A percentile compares a stretch with the other conserved stretches of the same genome.
Evolutionary conservation across 108 stramenopile genomes (phyloP).

Genomic region (Phaeodactylum tricornutum): DNA sequence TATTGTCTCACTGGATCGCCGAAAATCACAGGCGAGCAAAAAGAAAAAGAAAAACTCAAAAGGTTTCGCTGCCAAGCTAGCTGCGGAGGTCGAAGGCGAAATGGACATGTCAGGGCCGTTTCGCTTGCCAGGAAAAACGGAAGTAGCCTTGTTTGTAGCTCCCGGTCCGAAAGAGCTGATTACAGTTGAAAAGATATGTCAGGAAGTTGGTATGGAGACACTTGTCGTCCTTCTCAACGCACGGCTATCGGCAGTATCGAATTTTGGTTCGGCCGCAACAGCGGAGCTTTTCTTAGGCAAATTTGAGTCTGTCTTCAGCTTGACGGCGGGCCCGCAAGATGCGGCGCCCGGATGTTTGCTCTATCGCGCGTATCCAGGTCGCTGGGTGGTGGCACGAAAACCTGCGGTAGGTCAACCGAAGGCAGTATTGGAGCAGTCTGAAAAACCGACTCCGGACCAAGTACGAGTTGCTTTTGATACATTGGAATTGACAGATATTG

Average conservation of each 20-base stretch:
- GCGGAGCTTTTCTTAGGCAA: slow-evolving; percentile 41
- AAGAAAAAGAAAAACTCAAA: slow-evolving; percentile 35
- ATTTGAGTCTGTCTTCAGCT: slow-evolving; percentile 61
- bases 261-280: slow-evolving; percentile 44
- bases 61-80: slow-evolving; percentile 79
- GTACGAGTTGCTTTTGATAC: slow-evolving; percentile 39
- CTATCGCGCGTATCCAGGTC: slow-evolving; percentile 53
- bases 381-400: slow-evolving; percentile 72
- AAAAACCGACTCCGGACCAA: slow-evolving; percentile 36
- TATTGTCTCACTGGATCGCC: slow-evolving; percentile 51
- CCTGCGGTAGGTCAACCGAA: slow-evolving; percentile 69
- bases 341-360: slow-evolving; percentile 61
- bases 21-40: slow-evolving; percentile 18
- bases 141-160: slow-evolving; percentile 76
- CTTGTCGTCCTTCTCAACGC: slow-evolving; percentile 76
- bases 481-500: slow-evolving; percentile 54
- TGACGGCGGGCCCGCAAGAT: slow-evolving; percentile 64
- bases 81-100: slow-evolving; percentile 47
- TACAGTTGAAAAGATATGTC: slow-evolving; percentile 59
- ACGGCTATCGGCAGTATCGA: slow-evolving; percentile 37
- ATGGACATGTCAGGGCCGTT: slow-evolving; percentile 39
- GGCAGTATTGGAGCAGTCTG: slow-evolving; percentile 31
- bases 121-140: slow-evolving; percentile 41
- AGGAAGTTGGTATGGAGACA: slow-evolving; percentile 58
- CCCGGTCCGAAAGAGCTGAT: slow-evolving; percentile 74